Percentiles rank a stretch among this genome's conserved stretches.
phyloP scores from a whole-genome alignment of 192 early-diverging fungal species.

The Helicostylum pulchrum region DNA sequence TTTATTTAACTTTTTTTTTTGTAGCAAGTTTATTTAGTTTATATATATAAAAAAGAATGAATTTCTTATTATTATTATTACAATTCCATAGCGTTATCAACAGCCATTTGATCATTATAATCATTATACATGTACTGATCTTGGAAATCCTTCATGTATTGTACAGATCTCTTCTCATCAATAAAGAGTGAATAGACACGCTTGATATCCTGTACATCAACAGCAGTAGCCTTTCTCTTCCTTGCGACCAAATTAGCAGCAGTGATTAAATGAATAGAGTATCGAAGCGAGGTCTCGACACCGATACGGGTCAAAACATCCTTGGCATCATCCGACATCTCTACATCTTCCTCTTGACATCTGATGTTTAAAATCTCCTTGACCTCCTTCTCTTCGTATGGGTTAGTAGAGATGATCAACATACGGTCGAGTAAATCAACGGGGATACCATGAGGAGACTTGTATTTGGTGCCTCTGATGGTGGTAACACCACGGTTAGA shows the following conservation, averaged over 20 bases:
- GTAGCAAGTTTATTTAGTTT: not conserved
- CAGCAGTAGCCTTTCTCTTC: slow-evolving; percentile 84
- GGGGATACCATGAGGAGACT: slow-evolving; percentile 95
- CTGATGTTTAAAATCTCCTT: slow-evolving; percentile 83
- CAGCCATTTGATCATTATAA: slow-evolving; percentile 22
- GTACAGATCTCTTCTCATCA: slow-evolving; percentile 94
- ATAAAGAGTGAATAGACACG: slow-evolving; percentile 93
- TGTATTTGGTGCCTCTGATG: slow-evolving; percentile 96
- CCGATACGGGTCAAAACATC: slow-evolving; percentile 88
- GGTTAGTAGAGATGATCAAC: slow-evolving; percentile 89
- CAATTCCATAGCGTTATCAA: slow-evolving; percentile 39
- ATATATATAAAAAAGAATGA: slow-evolving; percentile 1
- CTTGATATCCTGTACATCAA: slow-evolving; percentile 93
- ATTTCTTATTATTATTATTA: slow-evolving; percentile 19
- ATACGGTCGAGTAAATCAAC: slow-evolving; percentile 94
- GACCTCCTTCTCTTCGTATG: slow-evolving; percentile 85
- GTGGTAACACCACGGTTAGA: slow-evolving; percentile 95
- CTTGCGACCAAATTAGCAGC: slow-evolving; percentile 85
- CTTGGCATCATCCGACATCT: slow-evolving; percentile 82
- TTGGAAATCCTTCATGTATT: slow-evolving; percentile 93
- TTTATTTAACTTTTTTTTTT: slow-evolving; percentile 1
- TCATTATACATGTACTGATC: slow-evolving; percentile 93
- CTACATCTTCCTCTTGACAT: slow-evolving; percentile 92
- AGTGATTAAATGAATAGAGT: slow-evolving; percentile 96
- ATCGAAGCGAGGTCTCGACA: slow-evolving; percentile 89